Conservation (phyloP, 768 basidiomycete species). For the Rhodotorula sphaerocarpa region DNA sequence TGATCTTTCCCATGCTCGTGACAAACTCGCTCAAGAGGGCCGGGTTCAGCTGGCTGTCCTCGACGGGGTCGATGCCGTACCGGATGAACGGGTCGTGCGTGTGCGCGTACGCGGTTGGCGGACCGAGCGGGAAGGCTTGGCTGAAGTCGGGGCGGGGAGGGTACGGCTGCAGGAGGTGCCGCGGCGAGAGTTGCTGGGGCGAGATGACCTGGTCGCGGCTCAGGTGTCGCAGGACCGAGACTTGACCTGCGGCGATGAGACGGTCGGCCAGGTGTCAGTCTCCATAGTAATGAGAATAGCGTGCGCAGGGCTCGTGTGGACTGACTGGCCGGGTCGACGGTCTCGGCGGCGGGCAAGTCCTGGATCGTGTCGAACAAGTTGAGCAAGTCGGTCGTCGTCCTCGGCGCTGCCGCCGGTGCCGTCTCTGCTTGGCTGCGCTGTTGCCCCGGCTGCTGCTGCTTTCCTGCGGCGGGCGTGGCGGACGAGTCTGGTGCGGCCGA, state of each 20-base stretch:
- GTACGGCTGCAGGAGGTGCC: constrained; percentile 25
- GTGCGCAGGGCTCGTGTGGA: too few relatives aligned
- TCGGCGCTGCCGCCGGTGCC: too few relatives aligned
- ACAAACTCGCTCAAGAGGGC: constrained; percentile 19
- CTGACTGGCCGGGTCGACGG: too few relatives aligned
- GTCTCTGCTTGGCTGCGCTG: too few relatives aligned
- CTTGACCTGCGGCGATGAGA: constrained; percentile 11
- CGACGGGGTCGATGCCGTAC: constrained; percentile 26
- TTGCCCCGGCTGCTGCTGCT: too few relatives aligned
- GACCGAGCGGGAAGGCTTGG: constrained; percentile 31
- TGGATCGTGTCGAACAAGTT: too few relatives aligned
- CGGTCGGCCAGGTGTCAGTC: too few relatives aligned
- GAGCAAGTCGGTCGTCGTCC: too few relatives aligned
- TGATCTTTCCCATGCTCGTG: constrained; percentile 36
- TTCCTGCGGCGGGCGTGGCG: too few relatives aligned
- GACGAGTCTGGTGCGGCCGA: too few relatives aligned
- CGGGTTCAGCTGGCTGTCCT: constrained; percentile 20
- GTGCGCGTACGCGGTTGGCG: constrained; percentile 15
- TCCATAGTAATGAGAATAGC: too few relatives aligned
- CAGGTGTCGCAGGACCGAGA: constrained; percentile 24
- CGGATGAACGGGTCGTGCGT: constrained; percentile 32
- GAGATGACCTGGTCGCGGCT: constrained; percentile 13
- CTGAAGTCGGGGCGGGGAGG: constrained; percentile 19
- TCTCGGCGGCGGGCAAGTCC: too few relatives aligned
- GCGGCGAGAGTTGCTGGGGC: constrained; percentile 28